Evolutionary conservation across 2,329 filamentous ascomycete genomes (phyloP).

Genomic region (Drechslerella dactyloides): DNA sequence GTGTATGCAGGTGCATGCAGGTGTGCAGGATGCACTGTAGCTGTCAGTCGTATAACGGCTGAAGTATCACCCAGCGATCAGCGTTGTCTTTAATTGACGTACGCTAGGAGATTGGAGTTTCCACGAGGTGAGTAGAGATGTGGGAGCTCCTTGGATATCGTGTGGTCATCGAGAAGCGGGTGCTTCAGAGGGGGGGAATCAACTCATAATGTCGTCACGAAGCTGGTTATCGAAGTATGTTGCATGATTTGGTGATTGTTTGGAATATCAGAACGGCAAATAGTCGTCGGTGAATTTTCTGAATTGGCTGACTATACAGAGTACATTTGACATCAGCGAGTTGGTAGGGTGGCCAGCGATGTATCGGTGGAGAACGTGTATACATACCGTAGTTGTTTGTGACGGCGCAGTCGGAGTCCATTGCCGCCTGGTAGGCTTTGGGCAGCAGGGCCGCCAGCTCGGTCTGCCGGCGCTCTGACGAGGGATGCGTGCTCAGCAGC

Average conservation of each 20-base stretch:
- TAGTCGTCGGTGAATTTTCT: slow-evolving; percentile 18
- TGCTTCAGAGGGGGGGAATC: no score
- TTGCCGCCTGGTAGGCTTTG: slow-evolving; percentile 23
- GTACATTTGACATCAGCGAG: neutral
- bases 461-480: slow-evolving; percentile 55
- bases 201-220: neutral
- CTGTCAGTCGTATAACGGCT: no score
- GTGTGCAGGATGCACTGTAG: no score
- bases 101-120: no score
- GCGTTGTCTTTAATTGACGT: no score
- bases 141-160: no score
- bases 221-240: neutral
- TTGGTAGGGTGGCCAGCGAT: neutral
- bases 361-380: neutral
- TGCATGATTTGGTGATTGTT: neutral
- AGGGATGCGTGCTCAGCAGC: slow-evolving; percentile 78
- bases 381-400: slow-evolving; percentile 29
- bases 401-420: slow-evolving; percentile 31
- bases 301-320: slow-evolving; percentile 29
- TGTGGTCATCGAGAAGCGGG: no score
- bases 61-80: no score
- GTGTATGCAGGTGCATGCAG: no score
- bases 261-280: neutral
- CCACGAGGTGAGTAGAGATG: no score
- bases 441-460: slow-evolving; percentile 31